Conservation (phyloP, 2,329 filamentous ascomycete genomes). For the Chaetomiaceae sp. region DNA sequence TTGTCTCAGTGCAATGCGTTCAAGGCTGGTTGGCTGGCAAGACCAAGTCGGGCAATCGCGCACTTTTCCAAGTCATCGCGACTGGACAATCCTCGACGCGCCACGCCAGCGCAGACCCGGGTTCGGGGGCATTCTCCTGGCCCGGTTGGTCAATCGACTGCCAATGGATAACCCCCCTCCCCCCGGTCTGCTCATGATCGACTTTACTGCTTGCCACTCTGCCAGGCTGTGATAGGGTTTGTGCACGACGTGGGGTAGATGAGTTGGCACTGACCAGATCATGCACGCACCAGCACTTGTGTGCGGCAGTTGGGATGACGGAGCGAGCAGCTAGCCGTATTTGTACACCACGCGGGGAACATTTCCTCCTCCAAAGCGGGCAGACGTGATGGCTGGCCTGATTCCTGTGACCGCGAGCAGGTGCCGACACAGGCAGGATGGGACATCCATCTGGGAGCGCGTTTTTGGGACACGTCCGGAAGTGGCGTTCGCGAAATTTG, state of each 20-base stretch:
- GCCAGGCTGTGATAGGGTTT: slow-evolving; percentile 18
- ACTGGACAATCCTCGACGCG: slow-evolving; percentile 8
- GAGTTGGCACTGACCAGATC: slow-evolving; percentile 28
- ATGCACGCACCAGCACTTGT: slow-evolving; percentile 17
- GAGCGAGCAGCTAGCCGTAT: neutral
- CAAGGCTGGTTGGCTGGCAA: slow-evolving; percentile 17
- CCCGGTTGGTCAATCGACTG: slow-evolving; percentile 10
- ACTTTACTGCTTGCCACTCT: neutral
- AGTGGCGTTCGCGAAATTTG: slow-evolving; percentile 16
- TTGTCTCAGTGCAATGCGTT: slow-evolving; percentile 22
- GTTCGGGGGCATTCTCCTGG: neutral
- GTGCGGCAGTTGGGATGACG: neutral
- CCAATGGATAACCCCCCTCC: slow-evolving; percentile 12
- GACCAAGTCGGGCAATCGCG: slow-evolving; percentile 11
- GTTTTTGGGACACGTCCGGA: slow-evolving; percentile 1
- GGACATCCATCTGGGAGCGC: no score
- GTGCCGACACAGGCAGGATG: no score
- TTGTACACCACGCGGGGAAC: neutral
- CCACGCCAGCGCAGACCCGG: slow-evolving; percentile 20
- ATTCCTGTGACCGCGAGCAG: no score
- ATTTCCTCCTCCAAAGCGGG: no score
- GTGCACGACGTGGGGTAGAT: slow-evolving; percentile 20
- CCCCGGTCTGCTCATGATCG: neutral
- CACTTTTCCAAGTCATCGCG: neutral
- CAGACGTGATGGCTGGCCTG: no score